Evolutionary conservation across 495 filamentous ascomycete genomes (phyloP).

Genomic region (Podospora fimiseda): DNA sequence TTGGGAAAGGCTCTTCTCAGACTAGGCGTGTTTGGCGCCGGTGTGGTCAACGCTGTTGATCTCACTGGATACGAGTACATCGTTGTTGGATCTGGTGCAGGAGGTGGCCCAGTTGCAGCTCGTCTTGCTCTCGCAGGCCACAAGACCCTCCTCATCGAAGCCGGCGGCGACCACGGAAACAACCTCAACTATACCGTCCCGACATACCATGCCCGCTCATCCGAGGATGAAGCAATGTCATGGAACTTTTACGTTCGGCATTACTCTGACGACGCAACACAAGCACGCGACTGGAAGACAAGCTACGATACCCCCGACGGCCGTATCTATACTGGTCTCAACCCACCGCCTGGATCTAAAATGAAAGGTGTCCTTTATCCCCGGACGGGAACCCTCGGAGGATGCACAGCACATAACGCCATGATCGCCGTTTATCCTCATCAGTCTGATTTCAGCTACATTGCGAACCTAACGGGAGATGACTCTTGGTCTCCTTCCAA

Average conservation of each 20-base stretch:
- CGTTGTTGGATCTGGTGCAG: conserved; percentile 58
- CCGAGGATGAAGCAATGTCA: conserved; percentile 28
- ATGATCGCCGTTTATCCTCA: conserved; percentile 37
- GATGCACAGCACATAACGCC: conserved; percentile 47
- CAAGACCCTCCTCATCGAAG: conserved; percentile 53
- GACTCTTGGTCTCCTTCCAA: conserved; percentile 37
- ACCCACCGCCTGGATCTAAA: conserved; percentile 36
- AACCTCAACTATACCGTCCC: conserved; percentile 25
- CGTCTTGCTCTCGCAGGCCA: conserved; percentile 54
- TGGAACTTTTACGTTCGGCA: conserved; percentile 45
- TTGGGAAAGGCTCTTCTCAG: too few relatives aligned
- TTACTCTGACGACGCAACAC: conserved; percentile 31
- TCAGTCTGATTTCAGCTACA: conserved; percentile 38
- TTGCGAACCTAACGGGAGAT: conserved; percentile 45
- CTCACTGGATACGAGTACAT: conserved; percentile 53
- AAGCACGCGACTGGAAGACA: conserved; percentile 37
- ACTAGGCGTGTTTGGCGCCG: too few relatives aligned
- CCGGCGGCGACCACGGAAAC: conserved; percentile 48
- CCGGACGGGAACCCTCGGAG: conserved; percentile 42
- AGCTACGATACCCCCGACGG: conserved; percentile 31
- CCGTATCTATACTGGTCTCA: conserved; percentile 29
- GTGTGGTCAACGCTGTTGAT: too few relatives aligned
- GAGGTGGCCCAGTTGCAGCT: conserved; percentile 55
- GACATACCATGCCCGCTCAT: conserved; percentile 14
- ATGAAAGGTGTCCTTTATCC: conserved; percentile 45